Evolutionary conservation across 2,329 filamentous ascomycete genomes (phyloP), one percentile per base, ranked within the genome.

Genomic region (Leptodontidium sp.): DNA sequence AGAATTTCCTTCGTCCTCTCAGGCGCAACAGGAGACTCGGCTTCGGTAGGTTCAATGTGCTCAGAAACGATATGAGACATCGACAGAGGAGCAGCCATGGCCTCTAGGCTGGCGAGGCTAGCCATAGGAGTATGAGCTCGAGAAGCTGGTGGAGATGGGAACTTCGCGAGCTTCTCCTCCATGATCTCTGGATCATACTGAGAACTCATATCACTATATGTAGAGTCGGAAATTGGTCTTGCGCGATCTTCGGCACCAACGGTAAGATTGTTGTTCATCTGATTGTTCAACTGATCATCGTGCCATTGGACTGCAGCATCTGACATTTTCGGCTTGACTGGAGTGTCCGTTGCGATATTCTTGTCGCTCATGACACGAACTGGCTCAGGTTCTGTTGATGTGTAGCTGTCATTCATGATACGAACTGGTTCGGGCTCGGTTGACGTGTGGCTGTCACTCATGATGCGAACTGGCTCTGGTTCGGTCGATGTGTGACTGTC

Each of bases 171-270:
- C 73, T 84, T 86, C 67, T 84, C 82, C 21, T 83, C 83, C 76
- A 88, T 82, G 29, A 75, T 47, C 45, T 84, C 83, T 15, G 77
- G 76, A 52, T 86, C 84, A 70, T 84, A 81, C 70, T 88, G 85
- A 11, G 84, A 83, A 66, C 84, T 83, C 38, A 82, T 82, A 73
- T 88, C 86, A 74, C 85, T 87, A 72, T 86, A 85, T 1, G 84
- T 84, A 15, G 74, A 75, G 3, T 77, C 77, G 2, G 86, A 87
- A n/a, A 82, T 71, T 12, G 84, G 83, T 53, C 85, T 79, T 21
- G 80, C 80, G 35, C 66, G 55, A 47, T 70, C 70, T n/a, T 72
- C 58, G 15, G 69, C 57, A 24, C 67, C 66, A 53, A 72, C 68
- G n/a, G 68, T 69, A 64, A 77, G 58, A 50, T 69, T n/a, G 26